phyloP scores from a whole-genome alignment of 306 rosid species.

The Quercus berberidifolia region DNA sequence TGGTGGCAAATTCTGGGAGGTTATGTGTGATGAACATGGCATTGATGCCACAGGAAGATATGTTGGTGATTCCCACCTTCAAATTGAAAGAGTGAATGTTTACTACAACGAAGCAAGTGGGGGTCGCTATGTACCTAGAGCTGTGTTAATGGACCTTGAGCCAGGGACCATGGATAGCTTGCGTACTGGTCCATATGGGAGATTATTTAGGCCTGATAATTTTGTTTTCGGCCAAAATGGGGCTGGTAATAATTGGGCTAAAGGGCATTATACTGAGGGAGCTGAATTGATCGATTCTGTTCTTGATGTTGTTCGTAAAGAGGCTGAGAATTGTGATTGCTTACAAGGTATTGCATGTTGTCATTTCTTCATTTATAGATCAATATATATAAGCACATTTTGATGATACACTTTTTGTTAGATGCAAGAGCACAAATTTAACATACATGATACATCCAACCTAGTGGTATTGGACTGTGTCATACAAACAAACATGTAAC shows the following conservation, averaged over 20 bases:
- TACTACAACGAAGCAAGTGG: constrained; percentile 89
- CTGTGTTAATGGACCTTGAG: constrained; percentile 84
- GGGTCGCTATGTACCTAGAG: constrained; percentile 81
- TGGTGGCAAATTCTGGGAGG: constrained; percentile 92
- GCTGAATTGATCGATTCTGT: constrained; percentile 87
- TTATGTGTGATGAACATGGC: constrained; percentile 86
- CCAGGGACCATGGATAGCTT: constrained; percentile 95
- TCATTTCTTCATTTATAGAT: background rate
- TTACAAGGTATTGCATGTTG: constrained; percentile 57
- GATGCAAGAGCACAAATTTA: too few species aligned
- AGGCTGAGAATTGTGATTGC: constrained; percentile 90
- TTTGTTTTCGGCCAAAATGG: constrained; percentile 88
- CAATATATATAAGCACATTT: background rate
- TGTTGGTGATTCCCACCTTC: constrained; percentile 58
- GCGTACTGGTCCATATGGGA: constrained; percentile 71
- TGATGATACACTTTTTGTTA: background rate
- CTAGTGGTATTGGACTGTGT: too few species aligned
- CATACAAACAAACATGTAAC: too few species aligned
- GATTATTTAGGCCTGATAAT: constrained; percentile 82
- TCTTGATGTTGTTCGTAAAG: constrained; percentile 90
- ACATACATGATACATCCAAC: too few species aligned
- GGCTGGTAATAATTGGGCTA: constrained; percentile 94
- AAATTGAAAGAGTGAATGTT: constrained; percentile 81
- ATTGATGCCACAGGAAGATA: constrained; percentile 69
- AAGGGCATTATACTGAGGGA: constrained; percentile 90